Base-by-base conservation (phyloP, 2,329 filamentous ascomycete genomes). In the Trichoderma asperellum region DNA sequence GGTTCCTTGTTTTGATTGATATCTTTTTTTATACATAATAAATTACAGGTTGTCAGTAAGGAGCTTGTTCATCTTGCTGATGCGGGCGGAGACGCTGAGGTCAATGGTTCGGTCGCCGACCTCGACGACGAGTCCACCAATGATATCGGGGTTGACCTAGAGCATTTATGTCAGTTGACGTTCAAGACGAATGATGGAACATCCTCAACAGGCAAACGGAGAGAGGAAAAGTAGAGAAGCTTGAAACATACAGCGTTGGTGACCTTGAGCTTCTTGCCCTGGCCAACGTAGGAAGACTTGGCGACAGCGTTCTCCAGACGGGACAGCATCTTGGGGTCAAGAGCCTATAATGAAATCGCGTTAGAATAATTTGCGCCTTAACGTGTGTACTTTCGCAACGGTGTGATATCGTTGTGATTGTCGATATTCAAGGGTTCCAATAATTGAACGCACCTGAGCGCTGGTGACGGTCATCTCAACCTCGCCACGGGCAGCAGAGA, bases 31-130 rank as follows among this genome's bases (percentile, higher is more conserved):
- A 49, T 68, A 68, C 66, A 68, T 68, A 61, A 71, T 71, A 68
- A 43, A 68, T 76, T 97, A 99, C 92, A 99, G 87, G 83, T 91
- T 88, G 85, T 99, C 96, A 76, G 88, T 94, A 80, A 99, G 92
- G 81, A 97, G 91, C 91, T 98, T 99, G 93, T 99, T 99, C 89
- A 99, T 93, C 90, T 94, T 97, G 82, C 92, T 88, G 83, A 99
- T 91, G 88, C 95, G 96, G 81, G 92, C 87, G 61, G 95, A 95
- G 79, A 99, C 94, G 83, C 92, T 96, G 76, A 97, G 91, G 84
- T 99, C 96, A 80, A 99, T 97, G 81, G 95, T 98, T 80, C 95
- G 92, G 88, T 98, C 95, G 78, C 94, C 95, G 76, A 98, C 92
- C 86, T 98, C 95, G 79, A 99, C 95, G 74, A 99, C 84, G 75